Base-by-base conservation (phyloP, 129 eudicot genomes). In the Dittrichia graveolens region DNA sequence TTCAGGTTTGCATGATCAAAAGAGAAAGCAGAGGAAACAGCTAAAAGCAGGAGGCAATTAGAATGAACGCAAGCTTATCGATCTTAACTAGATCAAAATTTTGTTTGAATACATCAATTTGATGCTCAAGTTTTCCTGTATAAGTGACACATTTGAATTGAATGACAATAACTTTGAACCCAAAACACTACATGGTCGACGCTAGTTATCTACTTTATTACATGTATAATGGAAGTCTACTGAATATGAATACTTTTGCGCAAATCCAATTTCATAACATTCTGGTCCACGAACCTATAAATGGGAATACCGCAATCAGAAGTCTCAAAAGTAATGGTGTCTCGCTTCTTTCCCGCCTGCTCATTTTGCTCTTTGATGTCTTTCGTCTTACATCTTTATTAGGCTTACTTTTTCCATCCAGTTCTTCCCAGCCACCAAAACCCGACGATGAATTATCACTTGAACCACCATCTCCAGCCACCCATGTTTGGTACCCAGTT, bases 371-470 rank as follows among this genome's bases (percentile, higher is more conserved):
- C 79, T 71, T 81, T 43, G 60, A 9, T 6, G 35, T 49, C 69
- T 74, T 85, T 35, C 40, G 45, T 46, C 73, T 60, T 49, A 71
- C 67, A 54, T 47, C 75, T 42, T 50, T 52, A 48, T 14, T 16
- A 31, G 67, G 52, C 52, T 78, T 75, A 54, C 8, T 52, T 58
- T 41, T 81, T 61, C 63, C 48, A 81, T 86, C 90, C 59, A 95
- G 79, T 49, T 88, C 96, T 54, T 95, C 99, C 99, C 99, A 95
- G 50, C 99, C 99, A 66, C 97, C 96, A 65, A 84, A 95, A 44
- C 63, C 81, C 5, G 85, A 19, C 15, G 75, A 66, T 5, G 78
- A 69, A 53, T 61, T 15, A 53, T 71, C 55, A 58, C 11, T 61
- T n/a, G 85, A 57, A 49, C 69, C 81, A 59, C 82, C 82, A 65